phyloP scores from a whole-genome alignment of 345 rosid genomes.

The Atalantia buxifolia region DNA sequence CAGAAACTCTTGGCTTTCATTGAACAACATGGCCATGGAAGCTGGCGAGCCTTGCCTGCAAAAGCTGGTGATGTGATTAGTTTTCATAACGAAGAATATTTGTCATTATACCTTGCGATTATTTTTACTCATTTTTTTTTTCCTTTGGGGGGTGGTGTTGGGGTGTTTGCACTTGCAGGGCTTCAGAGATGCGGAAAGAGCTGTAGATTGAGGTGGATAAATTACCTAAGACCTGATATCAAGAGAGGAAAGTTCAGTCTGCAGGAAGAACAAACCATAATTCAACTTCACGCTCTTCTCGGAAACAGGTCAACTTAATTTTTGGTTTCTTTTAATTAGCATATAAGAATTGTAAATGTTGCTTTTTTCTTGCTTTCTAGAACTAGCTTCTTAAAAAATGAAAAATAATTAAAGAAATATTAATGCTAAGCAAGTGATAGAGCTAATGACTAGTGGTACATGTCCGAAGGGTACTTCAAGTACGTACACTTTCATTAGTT shows the following conservation, averaged over 20 bases:
- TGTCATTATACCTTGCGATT: not conserved
- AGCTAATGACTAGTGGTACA: not conserved
- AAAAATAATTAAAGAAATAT: too few species aligned
- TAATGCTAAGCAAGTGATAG: too few species aligned
- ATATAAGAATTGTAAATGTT: too few species aligned
- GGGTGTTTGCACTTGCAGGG: constrained; percentile 19
- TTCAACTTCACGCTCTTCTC: constrained; percentile 57
- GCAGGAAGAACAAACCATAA: constrained; percentile 54
- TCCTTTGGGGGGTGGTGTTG: not conserved
- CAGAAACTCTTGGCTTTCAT: constrained; percentile 50
- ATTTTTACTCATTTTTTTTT: not conserved
- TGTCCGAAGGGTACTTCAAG: not conserved
- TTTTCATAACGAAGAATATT: not conserved
- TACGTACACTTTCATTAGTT: not conserved
- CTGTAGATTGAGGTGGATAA: constrained; percentile 61
- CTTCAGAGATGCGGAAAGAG: constrained; percentile 68
- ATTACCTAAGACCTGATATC: constrained; percentile 55
- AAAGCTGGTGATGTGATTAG: constrained; percentile 39
- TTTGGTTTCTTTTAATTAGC: not conserved
- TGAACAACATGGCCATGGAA: constrained; percentile 52
- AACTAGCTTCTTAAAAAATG: too few species aligned
- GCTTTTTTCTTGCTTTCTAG: too few species aligned
- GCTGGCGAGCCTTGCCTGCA: constrained; percentile 50
- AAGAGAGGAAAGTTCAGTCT: constrained; percentile 55
- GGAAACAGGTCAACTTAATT: constrained; percentile 41